phyloP scores from a whole-genome alignment of 1,284 basidiomycete genomes.

The Cutaneotrichosporon sp. region DNA sequence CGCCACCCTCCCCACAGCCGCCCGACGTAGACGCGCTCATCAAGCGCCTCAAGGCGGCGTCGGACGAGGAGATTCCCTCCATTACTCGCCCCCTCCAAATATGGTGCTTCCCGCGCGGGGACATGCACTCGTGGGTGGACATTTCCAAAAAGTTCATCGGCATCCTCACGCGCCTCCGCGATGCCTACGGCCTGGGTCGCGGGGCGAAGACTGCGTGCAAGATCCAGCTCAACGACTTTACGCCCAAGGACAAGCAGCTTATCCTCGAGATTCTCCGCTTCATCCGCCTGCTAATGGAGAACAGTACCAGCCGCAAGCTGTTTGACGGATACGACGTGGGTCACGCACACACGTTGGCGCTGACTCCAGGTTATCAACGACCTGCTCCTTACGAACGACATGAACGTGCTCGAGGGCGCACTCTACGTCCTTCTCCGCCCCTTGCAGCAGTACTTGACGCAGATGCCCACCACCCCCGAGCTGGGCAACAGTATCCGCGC shows the following conservation, averaged over 20 bases:
- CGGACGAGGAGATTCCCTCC: conserved; percentile 33
- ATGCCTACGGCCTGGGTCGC: conserved; percentile 63
- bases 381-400: conserved; percentile 82
- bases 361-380: conserved; percentile 60
- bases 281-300: conserved; percentile 87
- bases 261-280: conserved; percentile 84
- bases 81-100: conserved; percentile 29
- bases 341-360: conserved; percentile 7
- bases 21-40: conserved; percentile 42
- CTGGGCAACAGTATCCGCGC: conserved; percentile 47
- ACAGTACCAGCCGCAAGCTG: conserved; percentile 96
- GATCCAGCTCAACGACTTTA: conserved; percentile 77
- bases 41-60: conserved; percentile 30
- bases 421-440: conserved; percentile 87
- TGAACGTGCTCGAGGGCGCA: conserved; percentile 81
- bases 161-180: conserved; percentile 78
- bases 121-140: conserved; percentile 94
- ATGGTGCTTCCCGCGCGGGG: conserved; percentile 96
- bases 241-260: conserved; percentile 71
- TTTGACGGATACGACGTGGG: conserved; percentile 96
- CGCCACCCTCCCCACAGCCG: conserved; percentile 23
- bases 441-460: conserved; percentile 88
- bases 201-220: conserved; percentile 17
- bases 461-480: conserved; percentile 68
- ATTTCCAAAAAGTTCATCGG: conserved; percentile 94